Evolutionary conservation across 2,329 filamentous ascomycete species (phyloP).

Genomic region (Tricladium varicosporioides): DNA sequence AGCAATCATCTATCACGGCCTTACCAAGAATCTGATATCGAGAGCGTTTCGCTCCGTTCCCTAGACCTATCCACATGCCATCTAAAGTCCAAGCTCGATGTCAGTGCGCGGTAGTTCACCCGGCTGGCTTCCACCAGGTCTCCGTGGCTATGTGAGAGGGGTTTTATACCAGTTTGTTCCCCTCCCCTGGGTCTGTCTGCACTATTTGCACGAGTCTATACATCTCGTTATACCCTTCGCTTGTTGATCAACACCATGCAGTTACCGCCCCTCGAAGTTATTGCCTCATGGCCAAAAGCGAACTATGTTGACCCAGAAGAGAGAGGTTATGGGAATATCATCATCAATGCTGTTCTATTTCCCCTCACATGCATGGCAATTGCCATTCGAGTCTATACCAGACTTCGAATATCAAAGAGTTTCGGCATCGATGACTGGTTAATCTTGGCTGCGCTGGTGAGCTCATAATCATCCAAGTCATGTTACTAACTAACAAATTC

Average conservation of each 20-base stretch:
- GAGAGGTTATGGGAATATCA: slow-evolving; percentile 42
- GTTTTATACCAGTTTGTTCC: not conserved
- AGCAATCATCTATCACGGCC: too few relatives aligned
- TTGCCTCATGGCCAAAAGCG: slow-evolving; percentile 44
- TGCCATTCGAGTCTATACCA: slow-evolving; percentile 44
- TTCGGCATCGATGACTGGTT: slow-evolving; percentile 46
- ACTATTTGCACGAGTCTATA: not conserved
- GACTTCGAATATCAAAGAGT: slow-evolving; percentile 43
- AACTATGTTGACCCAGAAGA: slow-evolving; percentile 46
- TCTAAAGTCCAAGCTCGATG: not conserved
- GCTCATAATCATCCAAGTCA: slow-evolving; percentile 1
- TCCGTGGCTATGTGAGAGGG: not conserved
- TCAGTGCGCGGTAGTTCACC: not conserved
- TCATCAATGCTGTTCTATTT: slow-evolving; percentile 41
- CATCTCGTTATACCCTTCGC: not conserved
- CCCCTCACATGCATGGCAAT: slow-evolving; percentile 40
- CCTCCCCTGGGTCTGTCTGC: not conserved
- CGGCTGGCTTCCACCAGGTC: not conserved
- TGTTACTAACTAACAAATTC: not conserved
- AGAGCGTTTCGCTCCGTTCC: too few relatives aligned
- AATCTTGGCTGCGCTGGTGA: slow-evolving; percentile 41
- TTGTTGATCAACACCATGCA: slow-evolving; percentile 30
- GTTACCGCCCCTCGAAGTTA: slow-evolving; percentile 41
- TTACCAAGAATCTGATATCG: too few relatives aligned
- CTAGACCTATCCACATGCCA: not conserved